These are phyloP conservation scores for Lipomyces yamanashiensis DNA, from an alignment of 805 yeast genomes.

Conservation along the genomic window DNA sequence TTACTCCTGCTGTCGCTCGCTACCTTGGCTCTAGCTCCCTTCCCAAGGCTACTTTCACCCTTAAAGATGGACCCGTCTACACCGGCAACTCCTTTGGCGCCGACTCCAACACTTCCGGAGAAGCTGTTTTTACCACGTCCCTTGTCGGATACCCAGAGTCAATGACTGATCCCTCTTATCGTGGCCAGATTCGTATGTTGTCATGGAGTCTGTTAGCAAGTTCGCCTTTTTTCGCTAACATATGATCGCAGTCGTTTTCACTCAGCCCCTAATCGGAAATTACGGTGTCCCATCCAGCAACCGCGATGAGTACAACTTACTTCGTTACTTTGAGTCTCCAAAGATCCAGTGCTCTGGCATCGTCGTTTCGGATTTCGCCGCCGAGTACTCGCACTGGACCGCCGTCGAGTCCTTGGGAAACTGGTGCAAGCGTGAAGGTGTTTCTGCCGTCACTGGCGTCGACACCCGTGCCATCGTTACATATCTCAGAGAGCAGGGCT, in stretches of 20 bases:
- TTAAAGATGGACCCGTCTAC: constrained; percentile 46
- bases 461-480: constrained; percentile 95
- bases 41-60: constrained; percentile 22
- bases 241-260: constrained; percentile 65
- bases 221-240: not conserved
- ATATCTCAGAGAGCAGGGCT: constrained; percentile 93
- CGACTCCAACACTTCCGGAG: constrained; percentile 86
- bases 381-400: constrained; percentile 98
- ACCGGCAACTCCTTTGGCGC: constrained; percentile 99
- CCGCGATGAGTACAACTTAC: constrained; percentile 81
- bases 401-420: constrained; percentile 94
- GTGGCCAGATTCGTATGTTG: constrained; percentile 74
- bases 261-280: constrained; percentile 96
- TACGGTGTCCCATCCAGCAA: constrained; percentile 95
- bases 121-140: constrained; percentile 98
- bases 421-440: constrained; percentile 97
- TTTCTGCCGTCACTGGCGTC: constrained; percentile 95
- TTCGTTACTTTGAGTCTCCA: constrained; percentile 91
- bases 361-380: constrained; percentile 93
- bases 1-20: constrained; percentile 13
- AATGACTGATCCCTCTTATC: constrained; percentile 96
- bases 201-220: constrained; percentile 26
- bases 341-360: constrained; percentile 92
- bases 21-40: constrained; percentile 12
- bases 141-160: constrained; percentile 99